These are phyloP conservation scores for Yarrowia phangngaensis DNA, from an alignment of 805 yeast species.

Conservation along the genomic window DNA sequence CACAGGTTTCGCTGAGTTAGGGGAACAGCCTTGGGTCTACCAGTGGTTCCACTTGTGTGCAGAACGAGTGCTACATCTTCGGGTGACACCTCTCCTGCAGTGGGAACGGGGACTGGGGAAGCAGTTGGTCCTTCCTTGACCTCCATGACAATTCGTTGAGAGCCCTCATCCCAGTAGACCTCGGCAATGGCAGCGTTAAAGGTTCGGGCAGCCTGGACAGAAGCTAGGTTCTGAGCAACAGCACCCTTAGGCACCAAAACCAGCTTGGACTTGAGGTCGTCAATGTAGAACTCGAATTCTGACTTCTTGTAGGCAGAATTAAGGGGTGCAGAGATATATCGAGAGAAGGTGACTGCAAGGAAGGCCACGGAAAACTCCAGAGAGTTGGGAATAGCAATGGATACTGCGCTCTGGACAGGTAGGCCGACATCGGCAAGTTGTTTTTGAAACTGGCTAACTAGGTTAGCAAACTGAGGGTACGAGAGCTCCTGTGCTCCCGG, in stretches of 20 bases:
- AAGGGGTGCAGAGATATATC: slow-evolving; percentile 63
- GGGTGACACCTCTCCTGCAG: slow-evolving; percentile 39
- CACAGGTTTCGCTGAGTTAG: slow-evolving; percentile 61
- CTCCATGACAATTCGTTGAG: slow-evolving; percentile 43
- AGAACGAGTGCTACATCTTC: slow-evolving; percentile 60
- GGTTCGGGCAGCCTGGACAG: slow-evolving; percentile 50
- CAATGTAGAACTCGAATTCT: slow-evolving; percentile 63
- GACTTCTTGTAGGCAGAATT: slow-evolving; percentile 57
- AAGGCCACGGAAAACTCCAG: slow-evolving; percentile 57
- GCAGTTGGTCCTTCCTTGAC: slow-evolving; percentile 23
- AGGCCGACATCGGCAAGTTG: slow-evolving; percentile 41
- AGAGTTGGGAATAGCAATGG: slow-evolving; percentile 59
- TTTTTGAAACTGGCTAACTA: slow-evolving; percentile 48
- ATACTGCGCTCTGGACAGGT: slow-evolving; percentile 48
- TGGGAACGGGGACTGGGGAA: slow-evolving; percentile 15
- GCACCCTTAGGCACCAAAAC: slow-evolving; percentile 57
- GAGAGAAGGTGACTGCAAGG: slow-evolving; percentile 53
- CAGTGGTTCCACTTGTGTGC: slow-evolving; percentile 75
- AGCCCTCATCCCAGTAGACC: slow-evolving; percentile 45
- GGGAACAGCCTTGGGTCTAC: slow-evolving; percentile 73
- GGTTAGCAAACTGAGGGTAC: slow-evolving; percentile 45
- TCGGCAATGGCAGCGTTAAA: slow-evolving; percentile 52
- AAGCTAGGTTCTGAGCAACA: slow-evolving; percentile 42
- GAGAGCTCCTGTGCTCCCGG: slow-evolving; percentile 49
- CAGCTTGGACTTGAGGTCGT: slow-evolving; percentile 55